Evolutionary conservation across 78 protist genomes (phyloP), one percentile per base, ranked within the genome.

Genomic region (Speleostelium caveatum): DNA sequence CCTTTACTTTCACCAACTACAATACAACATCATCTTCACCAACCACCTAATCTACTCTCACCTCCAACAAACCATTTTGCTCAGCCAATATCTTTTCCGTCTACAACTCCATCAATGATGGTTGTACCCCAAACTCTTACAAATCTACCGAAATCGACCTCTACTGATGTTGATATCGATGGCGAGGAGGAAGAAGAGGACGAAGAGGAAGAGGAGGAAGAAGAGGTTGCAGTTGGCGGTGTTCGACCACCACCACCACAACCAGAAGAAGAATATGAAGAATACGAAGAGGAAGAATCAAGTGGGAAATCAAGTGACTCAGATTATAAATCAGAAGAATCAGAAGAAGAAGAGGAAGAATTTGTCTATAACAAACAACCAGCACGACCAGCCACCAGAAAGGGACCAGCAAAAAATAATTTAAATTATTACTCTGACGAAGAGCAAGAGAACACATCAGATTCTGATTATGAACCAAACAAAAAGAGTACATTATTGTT

Each of bases 391-490:
- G 21, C 56, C 8, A n/a, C 65, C 74, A 41, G 38, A 28, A 49
- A 53, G 87, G 65, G 3, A 45, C 7, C 35, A 36, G 49, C 24
- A 51, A 38, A 60, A 19, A 77, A 45, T 45, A 4, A 69, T 51
- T 45, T 10, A 14, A 10, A 45, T 45, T 6, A 45, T 10, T n/a
- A 45, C 21, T 77, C 73, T 19, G 73, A 65, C 3, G 61, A 56
- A 63, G 63, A 77, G 1, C 39, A 75, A 26, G 86, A 58, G 16
- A 10, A 41, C 1, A 62, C 53, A 0, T 78, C 76, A 3, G 88
- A 66, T 32, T 63, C 74, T 5, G 88, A 78, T 66, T 78, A 78
- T 51, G 75, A 66, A 36, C 88, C 88, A 33, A 71, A 53, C 32
- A 62, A 30, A 8, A 30, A 59, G 35, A 0, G 14, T 14, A 10